A percentile compares a stretch with the other conserved stretches of the same genome.
Evolutionary conservation across 2,329 filamentous ascomycete genomes (phyloP).

Genomic region (Paradendryphiella salina): DNA sequence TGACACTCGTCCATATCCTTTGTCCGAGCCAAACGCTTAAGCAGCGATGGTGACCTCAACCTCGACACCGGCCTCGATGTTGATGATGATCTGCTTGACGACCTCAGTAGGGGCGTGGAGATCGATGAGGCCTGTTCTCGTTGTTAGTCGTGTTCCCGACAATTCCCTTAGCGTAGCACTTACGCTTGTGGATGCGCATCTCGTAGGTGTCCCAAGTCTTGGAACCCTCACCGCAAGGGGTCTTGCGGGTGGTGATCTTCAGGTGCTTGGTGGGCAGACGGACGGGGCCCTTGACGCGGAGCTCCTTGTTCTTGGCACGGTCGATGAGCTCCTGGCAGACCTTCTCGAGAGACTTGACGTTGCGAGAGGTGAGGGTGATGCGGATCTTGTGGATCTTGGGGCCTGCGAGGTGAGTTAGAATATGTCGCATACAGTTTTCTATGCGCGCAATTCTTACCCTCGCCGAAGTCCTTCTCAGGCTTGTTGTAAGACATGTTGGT

Average conservation of each 20-base stretch:
- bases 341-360: slow-evolving; percentile 84
- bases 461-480: slow-evolving; percentile 87
- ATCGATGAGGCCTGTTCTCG: slow-evolving; percentile 72
- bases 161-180: not conserved
- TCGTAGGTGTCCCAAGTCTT: slow-evolving; percentile 99
- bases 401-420: slow-evolving; percentile 1
- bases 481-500: slow-evolving; percentile 62
- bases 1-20: slow-evolving; percentile 15
- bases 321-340: slow-evolving; percentile 98
- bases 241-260: slow-evolving; percentile 98
- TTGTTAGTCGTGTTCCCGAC: not conserved
- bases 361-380: slow-evolving; percentile 94
- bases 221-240: slow-evolving; percentile 98
- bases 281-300: slow-evolving; percentile 97
- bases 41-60: slow-evolving; percentile 91
- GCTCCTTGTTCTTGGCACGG: slow-evolving; percentile 97
- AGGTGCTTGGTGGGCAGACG: slow-evolving; percentile 96
- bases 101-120: slow-evolving; percentile 98
- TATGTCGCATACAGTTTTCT: not conserved
- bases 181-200: slow-evolving; percentile 98
- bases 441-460: slow-evolving; percentile 55
- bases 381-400: slow-evolving; percentile 63
- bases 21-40: slow-evolving; percentile 51
- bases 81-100: slow-evolving; percentile 95
- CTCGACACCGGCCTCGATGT: slow-evolving; percentile 92